Base-by-base conservation (phyloP, 352 stramenopile species). In the Phytophthora pistaciae region DNA sequence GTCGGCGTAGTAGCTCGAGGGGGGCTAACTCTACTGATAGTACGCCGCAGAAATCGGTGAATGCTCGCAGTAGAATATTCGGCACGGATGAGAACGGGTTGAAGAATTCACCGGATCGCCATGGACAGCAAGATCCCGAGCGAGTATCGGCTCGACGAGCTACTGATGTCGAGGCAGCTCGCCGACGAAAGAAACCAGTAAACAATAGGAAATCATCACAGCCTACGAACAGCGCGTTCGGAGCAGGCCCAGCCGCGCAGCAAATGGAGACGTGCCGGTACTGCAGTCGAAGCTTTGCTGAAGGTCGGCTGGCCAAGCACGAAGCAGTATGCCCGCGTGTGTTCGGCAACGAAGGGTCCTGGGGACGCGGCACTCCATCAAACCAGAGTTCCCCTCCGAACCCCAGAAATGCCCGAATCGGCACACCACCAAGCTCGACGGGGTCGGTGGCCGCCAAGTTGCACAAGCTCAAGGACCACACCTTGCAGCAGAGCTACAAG, bases 221-320 rank as follows among this genome's bases (percentile, higher is more conserved):
- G 18, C 36, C 69, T 20, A 20, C 54, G 18, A 67, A 33, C 33
- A 71, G 44, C 49, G 40, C 48, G 6, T 56, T 61, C 33, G 49
- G 44, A 31, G 40, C 23, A 46, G 36, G 25, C 16, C 42, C 64
- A 62, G 64, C 29, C 2, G 57, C 33, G 21, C 70, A 82, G 33
- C 66, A 80, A 18, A 78, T 66, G 36, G 88, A 96, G 70, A 94
- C 80, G 16, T 96, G 90, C 66, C 81, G 84, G 5, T 92, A 94
- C 68, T 96, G 90, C 56, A 69, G 66, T 8, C 84, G 88, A 6
- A 94, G 84, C 64, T 96, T 96, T 66, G 90, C 90, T 11, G 83
- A 94, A 79, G 90, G 90, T 3, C 77, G 88, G 1, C 74, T 96
- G 10, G 83, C 78, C 3, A 96, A 96, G 70, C 90, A 96, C 56